A percentile compares a stretch with the other conserved stretches of the same genome.
Conservation (phyloP, 2,329 filamentous ascomycete genomes). For the Madurella mycetomatis region DNA sequence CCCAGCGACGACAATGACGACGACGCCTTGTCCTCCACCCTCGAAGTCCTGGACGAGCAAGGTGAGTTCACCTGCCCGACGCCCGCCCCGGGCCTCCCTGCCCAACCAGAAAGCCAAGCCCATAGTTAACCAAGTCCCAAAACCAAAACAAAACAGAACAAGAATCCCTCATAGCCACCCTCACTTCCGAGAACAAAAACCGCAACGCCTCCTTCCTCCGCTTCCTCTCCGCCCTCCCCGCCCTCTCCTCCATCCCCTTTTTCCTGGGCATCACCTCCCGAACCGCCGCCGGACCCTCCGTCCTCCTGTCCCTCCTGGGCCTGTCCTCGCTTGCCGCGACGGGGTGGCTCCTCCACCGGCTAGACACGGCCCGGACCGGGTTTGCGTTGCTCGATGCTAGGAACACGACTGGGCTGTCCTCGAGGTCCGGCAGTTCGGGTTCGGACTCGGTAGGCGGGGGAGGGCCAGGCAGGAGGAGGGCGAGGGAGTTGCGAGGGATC, state of each 20-base stretch:
- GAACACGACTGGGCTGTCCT: too few relatives aligned
- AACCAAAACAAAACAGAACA: conserved; percentile 49
- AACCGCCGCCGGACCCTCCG: conserved; percentile 15
- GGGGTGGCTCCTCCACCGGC: conserved; percentile 54
- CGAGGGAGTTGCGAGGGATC: conserved; percentile 5
- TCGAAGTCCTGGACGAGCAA: conserved; percentile 70
- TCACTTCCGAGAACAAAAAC: conserved; percentile 51
- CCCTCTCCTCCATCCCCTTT: conserved; percentile 51
- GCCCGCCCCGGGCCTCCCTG: background rate
- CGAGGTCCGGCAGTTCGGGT: too few relatives aligned
- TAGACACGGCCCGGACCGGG: conserved; percentile 54
- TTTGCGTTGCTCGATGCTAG: conserved; percentile 43
- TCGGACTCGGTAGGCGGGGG: too few relatives aligned
- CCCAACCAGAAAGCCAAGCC: background rate
- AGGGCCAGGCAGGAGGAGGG: background rate
- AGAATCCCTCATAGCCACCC: conserved; percentile 55
- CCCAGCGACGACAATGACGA: conserved; percentile 53
- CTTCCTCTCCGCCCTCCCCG: conserved; percentile 57
- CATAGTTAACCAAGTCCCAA: background rate
- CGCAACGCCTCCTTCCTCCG: conserved; percentile 56
- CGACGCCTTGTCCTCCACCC: conserved; percentile 42
- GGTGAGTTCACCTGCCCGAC: conserved; percentile 39
- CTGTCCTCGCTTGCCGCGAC: conserved; percentile 61
- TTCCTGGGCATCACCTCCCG: conserved; percentile 41
- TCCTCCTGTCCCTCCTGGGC: conserved; percentile 50